Evolutionary conservation across 805 yeast genomes (phyloP).

Genomic region (Hanseniaspora osmophila): DNA sequence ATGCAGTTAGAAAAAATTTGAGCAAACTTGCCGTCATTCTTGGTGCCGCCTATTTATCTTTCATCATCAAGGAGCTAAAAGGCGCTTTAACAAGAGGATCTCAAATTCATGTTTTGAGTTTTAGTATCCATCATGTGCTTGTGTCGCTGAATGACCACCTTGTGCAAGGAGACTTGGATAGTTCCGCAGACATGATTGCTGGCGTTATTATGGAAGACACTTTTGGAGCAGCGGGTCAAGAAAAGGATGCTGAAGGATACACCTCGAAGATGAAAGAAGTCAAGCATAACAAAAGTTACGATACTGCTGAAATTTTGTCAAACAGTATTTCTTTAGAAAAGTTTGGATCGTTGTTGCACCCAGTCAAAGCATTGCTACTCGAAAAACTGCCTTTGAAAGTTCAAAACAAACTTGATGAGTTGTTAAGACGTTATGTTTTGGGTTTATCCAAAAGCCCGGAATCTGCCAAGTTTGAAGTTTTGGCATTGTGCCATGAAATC

Average conservation of each 20-base stretch:
- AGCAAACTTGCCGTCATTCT: slow-evolving; percentile 48
- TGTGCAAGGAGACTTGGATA: slow-evolving; percentile 63
- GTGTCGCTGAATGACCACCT: slow-evolving; percentile 34
- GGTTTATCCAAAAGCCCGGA: slow-evolving; percentile 67
- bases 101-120: slow-evolving; percentile 85
- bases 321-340: slow-evolving; percentile 42
- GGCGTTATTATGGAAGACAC: slow-evolving; percentile 79
- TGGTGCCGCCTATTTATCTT: slow-evolving; percentile 62
- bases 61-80: slow-evolving; percentile 64
- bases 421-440: slow-evolving; percentile 59
- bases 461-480: slow-evolving; percentile 39
- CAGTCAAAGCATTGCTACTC: slow-evolving; percentile 47
- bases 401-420: slow-evolving; percentile 64
- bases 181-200: slow-evolving; percentile 43
- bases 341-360: slow-evolving; percentile 48
- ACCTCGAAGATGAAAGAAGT: slow-evolving; percentile 78
- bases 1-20: slow-evolving; percentile 64
- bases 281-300: slow-evolving; percentile 75
- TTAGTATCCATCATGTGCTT: slow-evolving; percentile 64
- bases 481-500: slow-evolving; percentile 63
- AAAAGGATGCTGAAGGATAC: slow-evolving; percentile 89
- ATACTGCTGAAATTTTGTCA: slow-evolving; percentile 69
- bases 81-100: slow-evolving; percentile 78
- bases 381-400: slow-evolving; percentile 55
- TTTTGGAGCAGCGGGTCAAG: slow-evolving; percentile 85